Evolutionary conservation across 2,329 filamentous ascomycete genomes (phyloP), one percentile per base, ranked within the genome.

Genomic region (Cladophialophora psammophila): DNA sequence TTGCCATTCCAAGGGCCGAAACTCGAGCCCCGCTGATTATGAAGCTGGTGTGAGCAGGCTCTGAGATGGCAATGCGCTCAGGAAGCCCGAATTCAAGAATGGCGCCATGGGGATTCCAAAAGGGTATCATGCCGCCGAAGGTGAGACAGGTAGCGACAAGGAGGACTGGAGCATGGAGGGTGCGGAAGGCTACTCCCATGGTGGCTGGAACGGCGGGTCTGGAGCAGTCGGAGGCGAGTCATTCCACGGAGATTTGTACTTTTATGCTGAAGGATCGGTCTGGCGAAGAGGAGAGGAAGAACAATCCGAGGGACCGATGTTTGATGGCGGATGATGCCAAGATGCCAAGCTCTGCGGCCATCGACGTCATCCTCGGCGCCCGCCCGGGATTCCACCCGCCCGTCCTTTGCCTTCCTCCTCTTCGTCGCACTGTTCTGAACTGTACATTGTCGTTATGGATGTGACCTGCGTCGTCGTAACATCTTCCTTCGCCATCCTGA

Each of bases 11-110:
- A 13, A 60, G 35, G 20, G 32, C 36, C 40, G 57, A 32, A 12
- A 31, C 38, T 8, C 57, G 35, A 1, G 57, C 35, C n/a, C 57
- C 35, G 36, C 42, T 40, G 40, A 60, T 40, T 8, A 20, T 26
- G 40, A 60, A 60, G 57, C 32, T n/a, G 12, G 57, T 35, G 4
- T 60, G 57, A 10, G 57, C 35, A 2, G 57, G 35, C 12, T 26
- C 32, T 26, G 57, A 60, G 7, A 13, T 18, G 32, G 57, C 57
- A 20, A 60, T 48, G 9, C 40, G 57, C 18, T 60, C 57, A 12
- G 57, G 57, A 10, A 60, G 35, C n/a, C 57, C 57, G 31, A 60
- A 60, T 15, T 35, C 40, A 10, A 35, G 57, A 40, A 60, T 60
- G 32, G 57, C 57, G 8, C 12, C 40, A 4, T n/a, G 32, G 7